Base-by-base conservation (phyloP, 1,139 yeast species). In the Schwanniomyces etchellsii region DNA sequence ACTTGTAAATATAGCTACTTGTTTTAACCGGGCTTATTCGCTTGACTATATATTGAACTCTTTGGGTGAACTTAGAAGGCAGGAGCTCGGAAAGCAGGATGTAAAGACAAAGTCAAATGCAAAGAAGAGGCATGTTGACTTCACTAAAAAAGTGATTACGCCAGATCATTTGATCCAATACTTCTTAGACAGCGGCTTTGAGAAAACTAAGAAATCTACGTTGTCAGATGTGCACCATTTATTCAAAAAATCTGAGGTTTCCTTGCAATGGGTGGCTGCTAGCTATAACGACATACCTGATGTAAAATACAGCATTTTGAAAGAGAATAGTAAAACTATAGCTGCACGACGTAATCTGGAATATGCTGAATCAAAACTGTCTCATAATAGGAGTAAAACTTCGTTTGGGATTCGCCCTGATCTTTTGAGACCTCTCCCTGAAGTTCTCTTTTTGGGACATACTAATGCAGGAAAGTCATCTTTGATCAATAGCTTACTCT, bases 391-490 rank as follows among this genome's bases (percentile, higher is more conserved):
- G 9, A 18, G 7, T 18, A 18, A 39, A 34, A 38, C 49, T 41
- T 47, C 62, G 1, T 59, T 57, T 38, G 66, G 67, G 1, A 51
- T 60, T 14, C 39, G 36, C 9, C 25, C 25, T 7, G 25, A 10
- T 7, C 40, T 52, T 15, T 44, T 62, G 22, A 44, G 38, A 28
- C 51, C 55, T 10, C 43, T 65, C 11, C 95, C 95, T 0, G 95
- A 85, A 45, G 74, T 85, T 3, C 60, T 81, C 5, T 64, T 86
- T 26, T 47, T 86, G 31, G 96, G 96, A 0, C 73, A 84, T 40
- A 81, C 94, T 30, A 86, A 86, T 45, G 86, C 77, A 2, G 96
- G 96, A 0, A 86, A 86, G 48, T 83, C 94, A 0, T 76, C 93
- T 0, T 53, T 86, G 24, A 59, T 86, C 24, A 82, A 84, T 44